A percentile compares a stretch with the other conserved stretches of the same genome.
These are phyloP conservation scores for Rhodamnia argentea DNA, from an alignment of 345 rosid species.

Conservation along the genomic window DNA sequence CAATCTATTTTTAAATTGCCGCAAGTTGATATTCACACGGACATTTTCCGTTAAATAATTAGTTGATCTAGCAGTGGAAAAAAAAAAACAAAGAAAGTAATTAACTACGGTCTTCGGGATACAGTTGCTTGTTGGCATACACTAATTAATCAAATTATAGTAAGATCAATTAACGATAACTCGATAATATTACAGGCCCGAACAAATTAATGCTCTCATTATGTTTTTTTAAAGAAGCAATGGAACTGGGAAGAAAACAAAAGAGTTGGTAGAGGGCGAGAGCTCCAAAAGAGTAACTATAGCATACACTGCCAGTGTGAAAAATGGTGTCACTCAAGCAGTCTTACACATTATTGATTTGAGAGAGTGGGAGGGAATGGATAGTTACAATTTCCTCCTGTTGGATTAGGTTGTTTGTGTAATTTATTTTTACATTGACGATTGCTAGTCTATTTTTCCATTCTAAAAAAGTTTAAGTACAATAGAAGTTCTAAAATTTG, in stretches of 20 bases:
- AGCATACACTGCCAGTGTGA: rapidly evolving
- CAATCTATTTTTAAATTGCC: background rate
- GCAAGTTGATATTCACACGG: background rate
- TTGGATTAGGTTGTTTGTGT: background rate
- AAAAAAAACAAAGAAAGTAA: background rate
- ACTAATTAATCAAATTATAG: background rate
- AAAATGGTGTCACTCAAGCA: too few species aligned
- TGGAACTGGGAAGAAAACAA: background rate
- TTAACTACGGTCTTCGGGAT: background rate
- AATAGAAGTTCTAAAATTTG: background rate
- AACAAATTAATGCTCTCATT: background rate
- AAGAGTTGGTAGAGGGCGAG: background rate
- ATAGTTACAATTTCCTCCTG: background rate
- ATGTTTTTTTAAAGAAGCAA: background rate
- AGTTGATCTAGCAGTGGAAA: background rate
- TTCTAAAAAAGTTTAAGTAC: background rate
- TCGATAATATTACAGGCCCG: background rate
- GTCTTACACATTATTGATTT: background rate
- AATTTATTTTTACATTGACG: background rate
- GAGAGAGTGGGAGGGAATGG: background rate
- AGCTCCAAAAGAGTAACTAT: background rate
- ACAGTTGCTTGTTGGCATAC: background rate
- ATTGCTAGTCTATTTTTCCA: background rate
- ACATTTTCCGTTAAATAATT: background rate
- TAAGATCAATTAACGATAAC: background rate